phyloP scores from a whole-genome alignment of 169 alveolate genomes.

The Babesia ovis region DNA sequence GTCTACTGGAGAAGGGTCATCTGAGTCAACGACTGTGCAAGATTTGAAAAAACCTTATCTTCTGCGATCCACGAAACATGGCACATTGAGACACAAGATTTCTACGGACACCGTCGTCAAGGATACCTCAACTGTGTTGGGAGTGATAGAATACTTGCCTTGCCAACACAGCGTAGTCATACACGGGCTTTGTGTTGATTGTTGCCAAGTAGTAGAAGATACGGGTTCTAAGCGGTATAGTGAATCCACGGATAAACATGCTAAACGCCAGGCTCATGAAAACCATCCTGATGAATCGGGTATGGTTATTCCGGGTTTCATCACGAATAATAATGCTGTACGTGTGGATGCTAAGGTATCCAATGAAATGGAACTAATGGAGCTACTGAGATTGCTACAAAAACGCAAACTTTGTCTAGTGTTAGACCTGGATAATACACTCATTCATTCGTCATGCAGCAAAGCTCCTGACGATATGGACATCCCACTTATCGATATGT shows the following conservation, averaged over 20 bases:
- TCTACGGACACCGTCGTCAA: conserved; percentile 21
- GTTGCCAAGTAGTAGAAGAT: conserved; percentile 34
- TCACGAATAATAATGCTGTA: conserved; percentile 65
- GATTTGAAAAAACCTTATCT: background rate
- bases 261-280: conserved; percentile 10
- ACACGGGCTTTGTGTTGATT: conserved; percentile 56
- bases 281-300: background rate
- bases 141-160: background rate
- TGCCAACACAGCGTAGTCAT: conserved; percentile 48
- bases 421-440: conserved; percentile 80
- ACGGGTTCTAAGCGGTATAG: background rate
- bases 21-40: background rate
- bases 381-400: conserved; percentile 44
- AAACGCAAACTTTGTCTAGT: conserved; percentile 78
- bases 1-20: background rate
- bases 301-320: conserved; percentile 70
- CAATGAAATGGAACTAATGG: conserved; percentile 68
- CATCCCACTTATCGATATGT: conserved; percentile 55
- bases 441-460: conserved; percentile 76
- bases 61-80: conserved; percentile 12
- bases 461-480: conserved; percentile 61
- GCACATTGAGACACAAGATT: conserved; percentile 5
- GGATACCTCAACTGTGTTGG: conserved; percentile 10
- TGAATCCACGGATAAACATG: background rate
- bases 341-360: conserved; percentile 58